Base-by-base conservation (phyloP, 371 early-diverging fungal species). In the Haplosporangium sp. region DNA sequence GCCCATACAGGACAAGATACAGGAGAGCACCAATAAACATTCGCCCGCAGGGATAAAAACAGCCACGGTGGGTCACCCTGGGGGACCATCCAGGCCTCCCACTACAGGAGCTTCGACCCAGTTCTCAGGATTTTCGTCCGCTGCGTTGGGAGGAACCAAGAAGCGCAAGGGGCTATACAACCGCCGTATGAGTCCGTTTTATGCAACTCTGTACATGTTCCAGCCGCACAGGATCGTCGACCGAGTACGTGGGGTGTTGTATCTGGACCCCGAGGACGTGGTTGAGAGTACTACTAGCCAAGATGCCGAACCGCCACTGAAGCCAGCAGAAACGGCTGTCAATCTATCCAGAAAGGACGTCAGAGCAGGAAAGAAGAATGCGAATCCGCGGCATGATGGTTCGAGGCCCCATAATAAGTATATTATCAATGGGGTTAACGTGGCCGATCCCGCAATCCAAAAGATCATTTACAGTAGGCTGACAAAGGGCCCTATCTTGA, bases 131-230 rank as follows among this genome's bases (percentile, higher is more conserved):
- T 29, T 29, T 29, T 29, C 64, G 7, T 60, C 72, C 21, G 63
- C 67, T 14, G 62, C 67, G 0, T 10, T 64, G 21, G 71, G 65
- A 8, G 65, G 61, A 18, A 55, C 60, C 56, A 74, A 74, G 65
- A 74, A 68, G 51, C 64, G 69, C 1, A 55, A 67, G 2, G 45
- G 66, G 37, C 48, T 77, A 29, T 77, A 77, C 50, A 77, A 77
- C 36, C 55, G 79, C 12, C 79, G 79, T 6, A 72, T 77, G 56
- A 77, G 79, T 54, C 79, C 79, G 8, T 77, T 77, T 48, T 77
- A 77, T 55, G 72, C 79, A 2, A 62, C 66, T 8, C 29, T 77
- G 46, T 55, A 64, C 13, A 71, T 77, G 62, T 77, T 77, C 54
- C 67, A 71, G 36, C 60, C 67, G 16, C 71, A 62, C 55, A 41